Conservation (phyloP, 768 basidiomycete species). For the Hirschioporus abietinus region DNA sequence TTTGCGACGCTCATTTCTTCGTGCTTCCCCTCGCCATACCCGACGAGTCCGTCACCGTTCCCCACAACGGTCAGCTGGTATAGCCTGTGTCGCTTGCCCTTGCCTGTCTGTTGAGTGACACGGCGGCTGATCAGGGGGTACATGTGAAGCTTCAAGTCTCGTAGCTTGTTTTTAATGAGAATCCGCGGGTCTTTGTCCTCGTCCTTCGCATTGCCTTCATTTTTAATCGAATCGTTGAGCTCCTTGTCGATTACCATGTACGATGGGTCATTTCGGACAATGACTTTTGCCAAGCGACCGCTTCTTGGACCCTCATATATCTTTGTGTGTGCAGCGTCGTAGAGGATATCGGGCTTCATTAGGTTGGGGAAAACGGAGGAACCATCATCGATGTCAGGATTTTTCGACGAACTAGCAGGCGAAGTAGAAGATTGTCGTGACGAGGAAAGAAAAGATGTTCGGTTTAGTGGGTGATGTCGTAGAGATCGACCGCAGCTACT, state of each 20-base stretch:
- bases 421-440: background rate
- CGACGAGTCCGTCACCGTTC: conserved; percentile 78
- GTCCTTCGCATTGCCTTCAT: conserved; percentile 8
- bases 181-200: conserved; percentile 12
- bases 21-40: conserved; percentile 79
- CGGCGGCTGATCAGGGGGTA: conserved; percentile 43
- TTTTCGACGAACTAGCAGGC: background rate
- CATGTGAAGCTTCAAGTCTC: conserved; percentile 26
- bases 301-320: conserved; percentile 48
- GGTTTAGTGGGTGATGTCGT: background rate
- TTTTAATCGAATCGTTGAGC: conserved; percentile 13
- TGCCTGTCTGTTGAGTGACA: conserved; percentile 87
- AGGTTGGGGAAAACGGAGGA: conserved; percentile 45
- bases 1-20: conserved; percentile 46
- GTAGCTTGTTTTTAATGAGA: background rate
- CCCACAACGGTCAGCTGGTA: conserved; percentile 70
- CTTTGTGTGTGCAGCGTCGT: conserved; percentile 53
- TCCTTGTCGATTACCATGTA: conserved; percentile 29
- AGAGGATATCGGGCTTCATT: conserved; percentile 53
- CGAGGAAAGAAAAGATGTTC: background rate
- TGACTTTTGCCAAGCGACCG: conserved; percentile 52
- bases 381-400: background rate
- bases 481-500: background rate
- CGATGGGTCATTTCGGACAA: conserved; percentile 67
- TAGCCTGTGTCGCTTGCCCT: conserved; percentile 75